Evolutionary conservation across 2,329 filamentous ascomycete species (phyloP).

Genomic region (Pseudophaeomoniella oleicola): DNA sequence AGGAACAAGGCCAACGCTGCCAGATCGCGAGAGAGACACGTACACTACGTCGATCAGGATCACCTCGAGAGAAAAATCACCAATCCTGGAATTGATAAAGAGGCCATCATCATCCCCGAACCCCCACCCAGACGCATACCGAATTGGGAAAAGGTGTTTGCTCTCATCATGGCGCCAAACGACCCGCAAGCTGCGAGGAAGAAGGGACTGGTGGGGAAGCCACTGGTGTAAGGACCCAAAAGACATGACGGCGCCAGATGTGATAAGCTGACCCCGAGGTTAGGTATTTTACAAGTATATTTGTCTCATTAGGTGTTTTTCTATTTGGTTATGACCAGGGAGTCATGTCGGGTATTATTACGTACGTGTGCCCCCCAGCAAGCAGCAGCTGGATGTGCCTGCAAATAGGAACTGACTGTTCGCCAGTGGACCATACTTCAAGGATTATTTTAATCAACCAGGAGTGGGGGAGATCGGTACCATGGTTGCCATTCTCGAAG

Average conservation of each 20-base stretch:
- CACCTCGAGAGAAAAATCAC: slow-evolving; percentile 26
- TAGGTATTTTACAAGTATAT: slow-evolving; percentile 88
- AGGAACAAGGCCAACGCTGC: slow-evolving; percentile 15
- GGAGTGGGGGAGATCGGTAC: slow-evolving; percentile 78
- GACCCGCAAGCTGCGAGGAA: slow-evolving; percentile 54
- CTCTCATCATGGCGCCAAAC: slow-evolving; percentile 70
- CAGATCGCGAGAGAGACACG: slow-evolving; percentile 3
- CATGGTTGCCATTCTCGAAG: slow-evolving; percentile 92
- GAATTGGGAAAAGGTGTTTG: slow-evolving; percentile 55
- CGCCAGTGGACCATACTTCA: slow-evolving; percentile 67
- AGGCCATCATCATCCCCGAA: slow-evolving; percentile 70
- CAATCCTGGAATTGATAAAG: slow-evolving; percentile 38
- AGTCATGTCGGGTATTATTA: slow-evolving; percentile 57
- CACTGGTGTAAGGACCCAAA: slow-evolving; percentile 56
- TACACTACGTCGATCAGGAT: slow-evolving; percentile 10
- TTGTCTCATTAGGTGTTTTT: slow-evolving; percentile 49
- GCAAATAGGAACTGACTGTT: background rate
- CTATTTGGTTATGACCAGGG: slow-evolving; percentile 52
- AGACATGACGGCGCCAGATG: slow-evolving; percentile 2
- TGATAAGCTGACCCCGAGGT: slow-evolving; percentile 11
- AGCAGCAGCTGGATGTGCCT: no score
- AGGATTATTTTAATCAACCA: slow-evolving; percentile 83
- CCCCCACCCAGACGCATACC: slow-evolving; percentile 49
- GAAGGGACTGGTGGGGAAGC: slow-evolving; percentile 89
- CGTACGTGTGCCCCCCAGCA: slow-evolving; percentile 33